phyloP scores from a whole-genome alignment of 257 asterid genomes.

The Solanum ossicruentum region DNA sequence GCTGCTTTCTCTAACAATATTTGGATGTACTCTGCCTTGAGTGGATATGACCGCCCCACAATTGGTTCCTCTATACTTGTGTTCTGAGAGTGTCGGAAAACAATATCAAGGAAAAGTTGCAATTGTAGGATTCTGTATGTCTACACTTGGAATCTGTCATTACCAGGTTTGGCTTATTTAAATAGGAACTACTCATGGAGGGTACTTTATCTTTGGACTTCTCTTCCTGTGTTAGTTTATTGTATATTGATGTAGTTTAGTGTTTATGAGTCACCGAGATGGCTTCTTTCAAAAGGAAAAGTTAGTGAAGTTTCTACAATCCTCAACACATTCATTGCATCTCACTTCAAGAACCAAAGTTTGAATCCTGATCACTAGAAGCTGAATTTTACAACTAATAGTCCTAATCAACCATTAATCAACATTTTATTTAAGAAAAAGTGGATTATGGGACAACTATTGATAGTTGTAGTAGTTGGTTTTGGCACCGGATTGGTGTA shows the following conservation, averaged over 20 bases:
- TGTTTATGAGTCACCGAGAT: constrained; percentile 30
- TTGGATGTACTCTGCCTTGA: constrained; percentile 5
- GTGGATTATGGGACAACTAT: not conserved
- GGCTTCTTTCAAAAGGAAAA: constrained; percentile 25
- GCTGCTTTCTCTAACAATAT: constrained; percentile 21
- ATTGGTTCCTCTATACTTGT: constrained; percentile 31
- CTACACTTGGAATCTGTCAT: not conserved
- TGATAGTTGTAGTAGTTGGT: not conserved
- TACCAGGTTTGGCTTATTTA: constrained; percentile 26
- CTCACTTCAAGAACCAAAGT: not conserved
- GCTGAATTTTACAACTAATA: not conserved
- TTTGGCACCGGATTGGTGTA: constrained; percentile 31
- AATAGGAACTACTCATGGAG: constrained; percentile 28
- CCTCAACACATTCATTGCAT: not conserved
- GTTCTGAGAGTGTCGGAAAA: constrained; percentile 31
- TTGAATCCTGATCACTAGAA: not conserved
- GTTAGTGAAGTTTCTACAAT: not conserved
- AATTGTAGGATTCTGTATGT: constrained; percentile 13
- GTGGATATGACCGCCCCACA: constrained; percentile 26
- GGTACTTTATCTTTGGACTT: not conserved
- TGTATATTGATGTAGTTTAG: too few relatives aligned
- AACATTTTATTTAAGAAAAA: not conserved
- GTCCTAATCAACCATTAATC: not conserved
- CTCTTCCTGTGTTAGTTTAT: not conserved
- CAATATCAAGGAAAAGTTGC: constrained; percentile 30